phyloP scores from a whole-genome alignment of 345 rosid genomes.

The Boechera divaricarpa region DNA sequence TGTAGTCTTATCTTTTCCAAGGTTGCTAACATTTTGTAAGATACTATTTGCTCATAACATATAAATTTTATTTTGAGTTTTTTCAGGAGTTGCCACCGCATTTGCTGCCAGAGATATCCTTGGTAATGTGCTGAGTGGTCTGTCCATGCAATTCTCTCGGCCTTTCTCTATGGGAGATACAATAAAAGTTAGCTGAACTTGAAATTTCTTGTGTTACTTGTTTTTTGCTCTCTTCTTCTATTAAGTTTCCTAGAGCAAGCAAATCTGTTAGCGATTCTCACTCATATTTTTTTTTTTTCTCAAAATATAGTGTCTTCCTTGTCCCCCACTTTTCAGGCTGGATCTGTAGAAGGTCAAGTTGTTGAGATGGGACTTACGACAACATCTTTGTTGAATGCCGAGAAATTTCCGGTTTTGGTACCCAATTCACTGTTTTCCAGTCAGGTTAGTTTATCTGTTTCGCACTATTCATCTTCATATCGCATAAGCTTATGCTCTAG shows the following conservation, averaged over 20 bases:
- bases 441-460: conserved; percentile 59
- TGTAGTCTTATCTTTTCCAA: not conserved
- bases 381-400: conserved; percentile 75
- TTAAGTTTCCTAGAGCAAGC: not conserved
- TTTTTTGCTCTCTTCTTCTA: not conserved
- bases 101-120: conserved; percentile 92
- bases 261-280: not conserved
- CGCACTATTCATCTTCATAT: conserved; percentile 2
- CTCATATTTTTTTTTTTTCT: not conserved
- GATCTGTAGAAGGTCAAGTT: conserved; percentile 91
- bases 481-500: not conserved
- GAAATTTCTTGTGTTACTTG: not conserved
- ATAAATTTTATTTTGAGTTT: conserved; percentile 2
- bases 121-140: conserved; percentile 92
- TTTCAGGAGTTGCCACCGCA: conserved; percentile 95
- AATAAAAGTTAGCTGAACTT: conserved; percentile 67
- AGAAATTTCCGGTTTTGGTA: conserved; percentile 82
- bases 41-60: not conserved
- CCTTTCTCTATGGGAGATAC: conserved; percentile 97
- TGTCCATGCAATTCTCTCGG: conserved; percentile 81
- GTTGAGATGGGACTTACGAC: conserved; percentile 90
- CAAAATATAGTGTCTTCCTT: not conserved
- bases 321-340: conserved; percentile 62
- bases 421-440: conserved; percentile 96
- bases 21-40: not conserved